A percentile compares a stretch with the other conserved stretches of the same genome.
Conservation (phyloP, 2,329 filamentous ascomycete genomes). For the Fusarium burgessii region DNA sequence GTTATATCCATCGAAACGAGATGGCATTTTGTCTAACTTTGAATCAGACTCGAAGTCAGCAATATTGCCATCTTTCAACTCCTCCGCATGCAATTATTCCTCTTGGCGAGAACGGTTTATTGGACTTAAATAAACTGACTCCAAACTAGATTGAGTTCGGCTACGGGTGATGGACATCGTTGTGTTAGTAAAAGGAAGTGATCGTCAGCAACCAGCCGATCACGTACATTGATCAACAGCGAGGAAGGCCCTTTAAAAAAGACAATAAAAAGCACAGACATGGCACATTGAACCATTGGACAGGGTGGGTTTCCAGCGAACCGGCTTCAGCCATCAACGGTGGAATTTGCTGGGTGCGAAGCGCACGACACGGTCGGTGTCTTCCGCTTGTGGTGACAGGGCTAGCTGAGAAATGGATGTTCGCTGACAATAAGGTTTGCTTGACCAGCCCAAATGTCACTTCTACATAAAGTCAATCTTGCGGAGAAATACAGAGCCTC, state of each 20-base stretch:
- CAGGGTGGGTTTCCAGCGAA: neutral
- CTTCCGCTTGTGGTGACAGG: slow-evolving; percentile 6
- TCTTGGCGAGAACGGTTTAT: neutral
- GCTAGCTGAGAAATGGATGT: slow-evolving; percentile 14
- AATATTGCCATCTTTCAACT: neutral
- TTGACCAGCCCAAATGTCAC: neutral
- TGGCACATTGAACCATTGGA: neutral
- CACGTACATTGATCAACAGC: slow-evolving; percentile 28
- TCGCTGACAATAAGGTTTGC: slow-evolving; percentile 10
- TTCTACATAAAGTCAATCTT: slow-evolving; percentile 6
- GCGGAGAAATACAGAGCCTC: neutral
- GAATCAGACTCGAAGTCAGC: neutral
- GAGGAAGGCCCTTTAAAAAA: neutral
- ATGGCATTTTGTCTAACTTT: neutral
- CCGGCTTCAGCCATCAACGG: neutral
- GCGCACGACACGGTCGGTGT: slow-evolving; percentile 16
- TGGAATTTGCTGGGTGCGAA: neutral
- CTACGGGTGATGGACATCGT: slow-evolving; percentile 32
- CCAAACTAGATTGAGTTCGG: slow-evolving; percentile 21
- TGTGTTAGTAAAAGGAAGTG: slow-evolving; percentile 19
- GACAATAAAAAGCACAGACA: slow-evolving; percentile 25
- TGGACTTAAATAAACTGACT: slow-evolving; percentile 17
- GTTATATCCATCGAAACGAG: neutral
- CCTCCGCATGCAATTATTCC: neutral
- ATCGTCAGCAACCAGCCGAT: slow-evolving; percentile 27